phyloP scores from a whole-genome alignment of 179 eudicot genomes.

The Spinacia oleracea region DNA sequence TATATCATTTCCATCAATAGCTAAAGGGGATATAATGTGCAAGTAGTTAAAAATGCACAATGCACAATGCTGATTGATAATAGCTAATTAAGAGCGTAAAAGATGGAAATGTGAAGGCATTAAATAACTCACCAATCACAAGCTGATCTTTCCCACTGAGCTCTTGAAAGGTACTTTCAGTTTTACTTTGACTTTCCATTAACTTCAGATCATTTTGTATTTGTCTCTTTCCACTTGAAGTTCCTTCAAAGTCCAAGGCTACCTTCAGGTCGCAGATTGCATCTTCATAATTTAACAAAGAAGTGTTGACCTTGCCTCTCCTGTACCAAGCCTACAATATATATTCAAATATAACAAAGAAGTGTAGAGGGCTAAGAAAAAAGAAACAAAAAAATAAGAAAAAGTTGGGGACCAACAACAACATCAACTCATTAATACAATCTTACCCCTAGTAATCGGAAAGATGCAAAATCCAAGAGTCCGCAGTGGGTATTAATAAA shows the following conservation, averaged over 20 bases:
- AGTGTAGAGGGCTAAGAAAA: no score
- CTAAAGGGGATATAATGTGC: not conserved
- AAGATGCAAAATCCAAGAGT: no score
- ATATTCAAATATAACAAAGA: constrained; percentile 11
- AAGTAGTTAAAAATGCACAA: not conserved
- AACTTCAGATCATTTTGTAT: constrained; percentile 58
- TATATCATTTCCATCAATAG: not conserved
- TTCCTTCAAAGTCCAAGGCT: constrained; percentile 57
- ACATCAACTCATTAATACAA: no score
- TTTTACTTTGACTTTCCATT: constrained; percentile 28
- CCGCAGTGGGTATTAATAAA: no score
- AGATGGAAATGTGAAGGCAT: constrained; percentile 9
- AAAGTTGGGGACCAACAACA: no score
- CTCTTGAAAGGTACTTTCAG: constrained; percentile 25
- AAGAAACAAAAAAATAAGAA: no score
- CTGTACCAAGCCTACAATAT: constrained; percentile 83
- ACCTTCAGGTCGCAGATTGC: constrained; percentile 58
- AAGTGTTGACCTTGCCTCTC: constrained; percentile 78
- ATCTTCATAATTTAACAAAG: constrained; percentile 59
- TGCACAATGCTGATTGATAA: not conserved
- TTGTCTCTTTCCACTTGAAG: constrained; percentile 66
- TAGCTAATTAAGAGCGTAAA: constrained; percentile 3
- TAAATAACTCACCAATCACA: constrained; percentile 35
- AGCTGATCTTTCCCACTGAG: constrained; percentile 27
- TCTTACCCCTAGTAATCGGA: no score